Evolutionary conservation across 805 yeast genomes (phyloP).

Genomic region (Yarrowia divulgata): DNA sequence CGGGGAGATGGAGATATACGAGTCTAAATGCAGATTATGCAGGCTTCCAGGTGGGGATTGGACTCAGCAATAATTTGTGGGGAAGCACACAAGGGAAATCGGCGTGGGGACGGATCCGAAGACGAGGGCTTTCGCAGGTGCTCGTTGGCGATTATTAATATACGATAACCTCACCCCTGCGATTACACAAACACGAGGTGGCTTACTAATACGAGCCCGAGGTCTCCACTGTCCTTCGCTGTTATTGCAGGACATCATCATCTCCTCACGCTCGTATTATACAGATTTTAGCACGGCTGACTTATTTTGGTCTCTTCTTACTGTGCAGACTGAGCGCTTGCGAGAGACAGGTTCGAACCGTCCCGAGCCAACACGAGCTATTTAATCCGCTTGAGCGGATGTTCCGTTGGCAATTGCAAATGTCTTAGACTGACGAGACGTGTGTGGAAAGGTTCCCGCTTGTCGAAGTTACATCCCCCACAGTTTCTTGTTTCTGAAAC

Average conservation of each 20-base stretch:
- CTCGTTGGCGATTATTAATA: not conserved
- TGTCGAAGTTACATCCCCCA: conserved; percentile 1
- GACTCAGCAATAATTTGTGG: not conserved
- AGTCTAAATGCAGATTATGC: conserved; percentile 15
- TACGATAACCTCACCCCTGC: too few species aligned
- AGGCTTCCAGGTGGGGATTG: conserved; percentile 6
- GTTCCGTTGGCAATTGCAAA: too few species aligned
- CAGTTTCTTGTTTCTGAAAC: conserved; percentile 1
- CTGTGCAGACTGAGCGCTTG: not conserved
- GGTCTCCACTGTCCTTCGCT: too few species aligned
- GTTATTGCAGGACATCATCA: too few species aligned
- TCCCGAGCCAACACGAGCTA: not conserved
- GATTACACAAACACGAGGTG: too few species aligned
- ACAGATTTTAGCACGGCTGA: conserved; percentile 7
- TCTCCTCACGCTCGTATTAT: not conserved
- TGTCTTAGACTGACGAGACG: not conserved
- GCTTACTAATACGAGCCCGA: too few species aligned
- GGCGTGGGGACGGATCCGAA: not conserved
- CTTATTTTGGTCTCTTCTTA: not conserved
- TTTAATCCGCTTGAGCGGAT: too few species aligned
- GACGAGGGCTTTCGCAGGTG: not conserved
- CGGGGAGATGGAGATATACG: conserved; percentile 14
- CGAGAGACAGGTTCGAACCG: not conserved
- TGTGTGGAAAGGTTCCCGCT: too few species aligned
- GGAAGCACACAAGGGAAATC: not conserved